A percentile compares a stretch with the other conserved stretches of the same genome.
These are phyloP conservation scores for Hagleromyces aurorensis DNA, from an alignment of 805 yeast genomes.

Conservation along the genomic window DNA sequence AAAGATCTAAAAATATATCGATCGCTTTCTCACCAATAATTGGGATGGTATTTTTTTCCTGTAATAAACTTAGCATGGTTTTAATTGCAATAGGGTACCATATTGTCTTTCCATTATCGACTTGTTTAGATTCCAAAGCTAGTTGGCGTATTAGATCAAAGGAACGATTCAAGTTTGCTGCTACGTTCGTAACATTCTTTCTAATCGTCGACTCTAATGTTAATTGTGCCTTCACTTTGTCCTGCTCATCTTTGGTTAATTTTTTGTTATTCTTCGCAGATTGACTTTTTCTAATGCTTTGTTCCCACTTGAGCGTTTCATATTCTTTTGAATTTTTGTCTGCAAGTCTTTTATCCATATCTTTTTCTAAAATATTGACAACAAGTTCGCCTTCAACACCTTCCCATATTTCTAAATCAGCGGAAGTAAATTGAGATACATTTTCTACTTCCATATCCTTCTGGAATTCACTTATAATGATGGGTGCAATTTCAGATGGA, in stretches of 20 bases:
- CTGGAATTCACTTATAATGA: slow-evolving; percentile 37
- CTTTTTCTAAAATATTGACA: slow-evolving; percentile 47
- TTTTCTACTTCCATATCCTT: slow-evolving; percentile 35
- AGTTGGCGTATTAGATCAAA: slow-evolving; percentile 47
- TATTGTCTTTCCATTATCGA: slow-evolving; percentile 52
- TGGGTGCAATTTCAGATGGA: slow-evolving; percentile 49
- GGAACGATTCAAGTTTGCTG: slow-evolving; percentile 39
- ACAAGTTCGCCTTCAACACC: slow-evolving; percentile 66
- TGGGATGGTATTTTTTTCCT: slow-evolving; percentile 27
- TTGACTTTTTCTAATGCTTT: slow-evolving; percentile 65
- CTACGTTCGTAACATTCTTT: slow-evolving; percentile 33
- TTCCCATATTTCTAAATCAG: slow-evolving; percentile 55
- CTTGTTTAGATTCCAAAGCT: slow-evolving; percentile 38
- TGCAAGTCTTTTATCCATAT: slow-evolving; percentile 38
- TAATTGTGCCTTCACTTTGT: slow-evolving; percentile 52
- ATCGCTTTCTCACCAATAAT: slow-evolving; percentile 40
- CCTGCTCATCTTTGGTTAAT: slow-evolving; percentile 70
- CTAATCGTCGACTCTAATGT: slow-evolving; percentile 55
- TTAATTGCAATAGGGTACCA: slow-evolving; percentile 72
- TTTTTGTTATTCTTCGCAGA: slow-evolving; percentile 47
- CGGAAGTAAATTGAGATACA: slow-evolving; percentile 37
- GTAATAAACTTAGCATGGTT: slow-evolving; percentile 39
- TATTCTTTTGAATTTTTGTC: slow-evolving; percentile 77
- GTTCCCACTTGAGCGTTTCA: slow-evolving; percentile 87
- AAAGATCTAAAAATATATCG: slow-evolving; percentile 45